Percentiles rank a stretch among this genome's conserved stretches.
Evolutionary conservation across 2,329 filamentous ascomycete genomes (phyloP).

Genomic region (Sarocladium oryzae): DNA sequence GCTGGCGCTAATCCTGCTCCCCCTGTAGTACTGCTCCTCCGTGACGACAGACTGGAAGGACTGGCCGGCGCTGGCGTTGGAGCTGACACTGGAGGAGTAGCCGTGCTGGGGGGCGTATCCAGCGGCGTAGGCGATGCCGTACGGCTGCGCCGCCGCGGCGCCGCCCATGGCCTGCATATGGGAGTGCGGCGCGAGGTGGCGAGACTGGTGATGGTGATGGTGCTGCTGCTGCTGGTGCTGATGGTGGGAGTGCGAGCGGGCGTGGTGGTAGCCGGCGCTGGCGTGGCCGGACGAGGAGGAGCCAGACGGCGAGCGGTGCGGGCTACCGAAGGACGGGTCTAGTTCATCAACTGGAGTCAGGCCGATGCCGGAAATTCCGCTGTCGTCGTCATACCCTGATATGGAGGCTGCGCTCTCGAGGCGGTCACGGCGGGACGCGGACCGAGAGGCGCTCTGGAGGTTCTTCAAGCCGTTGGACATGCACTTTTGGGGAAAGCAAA

Average conservation of each 20-base stretch:
- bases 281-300: constrained; percentile 29
- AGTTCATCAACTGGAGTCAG: constrained; percentile 54
- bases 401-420: constrained; percentile 36
- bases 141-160: constrained; percentile 11
- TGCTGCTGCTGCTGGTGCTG: constrained; percentile 19
- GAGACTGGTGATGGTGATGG: constrained; percentile 15
- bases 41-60: constrained; percentile 12
- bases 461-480: constrained; percentile 82
- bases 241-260: constrained; percentile 21
- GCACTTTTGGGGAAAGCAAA: constrained; percentile 46
- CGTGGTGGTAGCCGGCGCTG: constrained; percentile 22
- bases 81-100: constrained; percentile 50
- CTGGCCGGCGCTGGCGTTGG: constrained; percentile 33
- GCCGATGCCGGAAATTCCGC: constrained; percentile 58
- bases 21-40: constrained; percentile 4
- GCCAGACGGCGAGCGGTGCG: constrained; percentile 40
- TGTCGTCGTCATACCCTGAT: constrained; percentile 60
- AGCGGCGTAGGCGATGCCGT: constrained; percentile 17
- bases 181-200: constrained; percentile 14
- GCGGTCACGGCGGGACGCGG: constrained; percentile 59
- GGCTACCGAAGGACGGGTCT: constrained; percentile 50
- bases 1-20: constrained; percentile 38
- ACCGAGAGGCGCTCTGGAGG: constrained; percentile 62
- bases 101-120: constrained; percentile 28
- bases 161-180: constrained; percentile 14